A percentile compares a stretch with the other conserved stretches of the same genome.
These are phyloP conservation scores for Camellia lanceoleosa DNA, from an alignment of 148 eudicot genomes.

Conservation along the genomic window DNA sequence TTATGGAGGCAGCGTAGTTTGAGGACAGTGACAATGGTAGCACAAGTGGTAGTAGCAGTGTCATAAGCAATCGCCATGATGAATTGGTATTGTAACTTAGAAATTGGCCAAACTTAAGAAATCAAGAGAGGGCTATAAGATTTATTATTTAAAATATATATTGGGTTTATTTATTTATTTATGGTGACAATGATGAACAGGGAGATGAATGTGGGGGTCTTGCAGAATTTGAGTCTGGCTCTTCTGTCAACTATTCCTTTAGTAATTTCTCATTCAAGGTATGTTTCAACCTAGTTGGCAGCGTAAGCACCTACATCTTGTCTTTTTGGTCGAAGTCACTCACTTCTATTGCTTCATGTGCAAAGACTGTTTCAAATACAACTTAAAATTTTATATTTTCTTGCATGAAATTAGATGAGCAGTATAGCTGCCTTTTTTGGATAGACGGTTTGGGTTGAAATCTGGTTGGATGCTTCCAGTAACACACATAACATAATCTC, in stretches of 20 bases:
- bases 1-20: conserved; percentile 64
- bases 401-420: not conserved
- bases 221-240: conserved; percentile 69
- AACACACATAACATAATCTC: too few relatives aligned
- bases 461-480: too few relatives aligned
- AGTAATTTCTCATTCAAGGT: conserved; percentile 99
- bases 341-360: not conserved
- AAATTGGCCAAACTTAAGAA: not conserved
- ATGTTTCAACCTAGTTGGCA: conserved; percentile 14
- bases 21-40: conserved; percentile 84
- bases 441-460: too few relatives aligned
- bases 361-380: too few relatives aligned
- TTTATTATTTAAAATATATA: not conserved
- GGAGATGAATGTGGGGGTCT: conserved; percentile 78
- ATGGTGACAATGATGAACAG: conserved; percentile 32
- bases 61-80: conserved; percentile 76
- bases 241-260: conserved; percentile 75
- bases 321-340: conserved; percentile 1
- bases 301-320: not conserved
- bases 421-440: not conserved
- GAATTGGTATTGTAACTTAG: conserved; percentile 53
- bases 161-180: not conserved
- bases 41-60: conserved; percentile 80
- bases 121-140: not conserved
- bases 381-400: not conserved